Conservation (phyloP, 805 yeast species). For the Cyberlindnera mycetangii region DNA sequence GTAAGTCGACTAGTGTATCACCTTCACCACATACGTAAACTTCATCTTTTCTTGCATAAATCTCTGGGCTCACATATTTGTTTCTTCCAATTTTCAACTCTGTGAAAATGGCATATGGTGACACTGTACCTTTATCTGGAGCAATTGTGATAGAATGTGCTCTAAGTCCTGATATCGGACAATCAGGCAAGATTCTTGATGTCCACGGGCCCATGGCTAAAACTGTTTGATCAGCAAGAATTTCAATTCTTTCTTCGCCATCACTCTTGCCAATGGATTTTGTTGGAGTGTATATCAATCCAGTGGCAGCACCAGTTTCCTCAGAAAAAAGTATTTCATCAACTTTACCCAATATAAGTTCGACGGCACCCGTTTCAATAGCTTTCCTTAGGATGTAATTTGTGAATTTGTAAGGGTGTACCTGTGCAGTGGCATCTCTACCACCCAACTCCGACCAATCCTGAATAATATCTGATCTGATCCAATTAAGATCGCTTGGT, state of each 20-base stretch:
- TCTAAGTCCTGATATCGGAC: constrained; percentile 91
- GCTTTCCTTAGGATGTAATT: constrained; percentile 76
- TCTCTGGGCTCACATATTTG: constrained; percentile 84
- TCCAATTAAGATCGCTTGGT: constrained; percentile 77
- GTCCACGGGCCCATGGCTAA: constrained; percentile 97
- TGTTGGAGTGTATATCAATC: constrained; percentile 57
- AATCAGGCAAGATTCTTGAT: constrained; percentile 80
- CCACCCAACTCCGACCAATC: constrained; percentile 83
- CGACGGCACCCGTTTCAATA: constrained; percentile 78
- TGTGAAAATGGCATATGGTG: constrained; percentile 92
- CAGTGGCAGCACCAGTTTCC: constrained; percentile 65
- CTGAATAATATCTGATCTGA: constrained; percentile 56
- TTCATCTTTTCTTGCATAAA: constrained; percentile 93
- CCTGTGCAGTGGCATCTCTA: constrained; percentile 88
- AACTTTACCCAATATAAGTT: constrained; percentile 81
- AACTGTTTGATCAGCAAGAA: constrained; percentile 74
- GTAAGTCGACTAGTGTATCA: constrained; percentile 83
- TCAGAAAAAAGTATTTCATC: constrained; percentile 60
- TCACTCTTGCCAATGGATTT: constrained; percentile 22
- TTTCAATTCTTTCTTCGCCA: constrained; percentile 39
- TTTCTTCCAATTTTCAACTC: constrained; percentile 72
- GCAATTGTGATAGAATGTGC: constrained; percentile 93
- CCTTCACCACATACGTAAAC: constrained; percentile 98
- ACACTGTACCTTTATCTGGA: constrained; percentile 73
- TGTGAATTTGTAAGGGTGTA: constrained; percentile 94